These are phyloP conservation scores for Yarrowia hollandica DNA, from an alignment of 805 yeast genomes.

Conservation along the genomic window DNA sequence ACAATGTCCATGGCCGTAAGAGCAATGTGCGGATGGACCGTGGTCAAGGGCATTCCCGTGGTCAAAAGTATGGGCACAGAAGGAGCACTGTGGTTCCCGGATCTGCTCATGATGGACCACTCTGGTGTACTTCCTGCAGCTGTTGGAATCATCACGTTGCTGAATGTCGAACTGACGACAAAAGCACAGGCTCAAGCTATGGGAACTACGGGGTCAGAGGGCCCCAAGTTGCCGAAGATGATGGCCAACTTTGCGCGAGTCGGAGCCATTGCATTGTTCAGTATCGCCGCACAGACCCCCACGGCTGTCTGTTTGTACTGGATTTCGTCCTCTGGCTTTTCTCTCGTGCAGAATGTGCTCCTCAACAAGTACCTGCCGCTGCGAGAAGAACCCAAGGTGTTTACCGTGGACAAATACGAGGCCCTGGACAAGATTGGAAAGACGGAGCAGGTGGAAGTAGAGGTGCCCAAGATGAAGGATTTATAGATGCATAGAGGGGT, in stretches of 20 bases:
- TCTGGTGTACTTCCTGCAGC: constrained; percentile 64
- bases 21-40: constrained; percentile 61
- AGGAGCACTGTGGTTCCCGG: constrained; percentile 61
- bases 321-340: constrained; percentile 80
- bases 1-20: constrained; percentile 74
- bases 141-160: constrained; percentile 67
- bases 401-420: constrained; percentile 16
- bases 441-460: not conserved
- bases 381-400: constrained; percentile 34
- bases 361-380: constrained; percentile 69
- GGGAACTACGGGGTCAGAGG: constrained; percentile 40
- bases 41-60: constrained; percentile 39
- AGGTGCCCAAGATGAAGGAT: not conserved
- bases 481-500: not conserved
- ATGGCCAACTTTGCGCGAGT: constrained; percentile 70
- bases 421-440: constrained; percentile 19
- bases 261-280: constrained; percentile 78
- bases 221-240: constrained; percentile 38
- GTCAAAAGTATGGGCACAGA: constrained; percentile 46
- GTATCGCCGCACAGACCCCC: constrained; percentile 83
- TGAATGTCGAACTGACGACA: constrained; percentile 83
- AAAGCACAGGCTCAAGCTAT: constrained; percentile 40
- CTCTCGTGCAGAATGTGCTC: constrained; percentile 70
- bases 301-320: constrained; percentile 81
- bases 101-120: constrained; percentile 63